Percentiles rank a stretch among this genome's conserved stretches.
Evolutionary conservation across 2,329 filamentous ascomycete species (phyloP).

Genomic region (Macroventuria anomochaeta): DNA sequence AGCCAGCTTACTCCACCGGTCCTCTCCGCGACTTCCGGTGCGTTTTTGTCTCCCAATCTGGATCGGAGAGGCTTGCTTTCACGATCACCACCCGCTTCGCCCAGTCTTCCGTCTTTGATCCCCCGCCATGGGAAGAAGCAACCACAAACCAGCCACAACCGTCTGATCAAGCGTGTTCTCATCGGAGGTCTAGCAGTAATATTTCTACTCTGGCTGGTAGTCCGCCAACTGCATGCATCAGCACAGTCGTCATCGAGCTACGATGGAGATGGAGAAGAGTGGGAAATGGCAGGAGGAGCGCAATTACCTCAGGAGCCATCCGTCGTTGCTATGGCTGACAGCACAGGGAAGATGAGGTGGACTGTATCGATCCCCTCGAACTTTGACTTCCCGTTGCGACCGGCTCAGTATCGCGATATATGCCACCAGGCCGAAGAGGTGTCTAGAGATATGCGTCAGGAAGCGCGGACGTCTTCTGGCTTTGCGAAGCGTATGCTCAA

Average conservation of each 20-base stretch:
- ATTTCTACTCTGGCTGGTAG: slow-evolving; percentile 60
- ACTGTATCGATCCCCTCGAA: slow-evolving; percentile 78
- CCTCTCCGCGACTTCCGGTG: slow-evolving; percentile 43
- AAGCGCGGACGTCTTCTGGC: slow-evolving; percentile 34
- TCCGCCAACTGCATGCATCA: slow-evolving; percentile 36
- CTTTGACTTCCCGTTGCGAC: slow-evolving; percentile 69
- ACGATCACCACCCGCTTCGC: slow-evolving; percentile 73
- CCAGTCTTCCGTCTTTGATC: slow-evolving; percentile 71
- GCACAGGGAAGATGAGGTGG: slow-evolving; percentile 72
- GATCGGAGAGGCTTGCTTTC: slow-evolving; percentile 65
- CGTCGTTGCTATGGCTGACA: slow-evolving; percentile 73
- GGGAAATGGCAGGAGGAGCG: slow-evolving; percentile 71
- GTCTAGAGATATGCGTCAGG: slow-evolving; percentile 57
- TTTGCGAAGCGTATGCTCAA: slow-evolving; percentile 47
- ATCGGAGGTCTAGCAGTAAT: slow-evolving; percentile 59
- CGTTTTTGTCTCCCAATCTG: slow-evolving; percentile 45
- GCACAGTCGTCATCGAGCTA: slow-evolving; percentile 23
- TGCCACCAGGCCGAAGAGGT: slow-evolving; percentile 72
- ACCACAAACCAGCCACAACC: slow-evolving; percentile 59
- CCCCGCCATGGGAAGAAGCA: slow-evolving; percentile 69
- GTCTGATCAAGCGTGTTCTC: slow-evolving; percentile 63
- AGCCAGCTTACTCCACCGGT: slow-evolving; percentile 41
- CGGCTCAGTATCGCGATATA: slow-evolving; percentile 72
- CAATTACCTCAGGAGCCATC: slow-evolving; percentile 74
- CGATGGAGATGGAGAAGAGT: slow-evolving; percentile 52